Base-by-base conservation (phyloP, 1,139 yeast species). In the Yamadazyma diddensiae region DNA sequence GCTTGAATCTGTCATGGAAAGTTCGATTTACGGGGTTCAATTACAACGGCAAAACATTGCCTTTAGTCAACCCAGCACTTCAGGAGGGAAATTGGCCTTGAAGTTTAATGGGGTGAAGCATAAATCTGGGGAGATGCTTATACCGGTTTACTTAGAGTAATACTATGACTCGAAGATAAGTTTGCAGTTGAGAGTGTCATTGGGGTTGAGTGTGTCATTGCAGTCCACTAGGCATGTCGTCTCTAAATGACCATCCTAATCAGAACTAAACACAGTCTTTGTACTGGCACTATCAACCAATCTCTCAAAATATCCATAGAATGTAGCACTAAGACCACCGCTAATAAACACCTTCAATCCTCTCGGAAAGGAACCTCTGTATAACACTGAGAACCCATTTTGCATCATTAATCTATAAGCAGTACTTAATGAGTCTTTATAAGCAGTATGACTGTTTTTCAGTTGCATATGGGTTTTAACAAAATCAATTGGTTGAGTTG, bases 401-500 rank as follows among this genome's bases (percentile, higher is more conserved):
- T 75, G 76, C 14, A 79, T 62, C 46, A 83, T 82, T 6, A 86
- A 70, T 43, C 78, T 65, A 53, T 81, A 85, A 2, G 88, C 82
- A 37, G 96, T 83, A 25, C 79, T 66, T 44, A 87, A 59, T 6
- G 87, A 69, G 53, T 85, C 90, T 31, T 75, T 75, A 54, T 83
- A 84, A 3, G 78, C 52, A 20, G 69, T 57, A 39, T 74, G 67
- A 9, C 81, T 82, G 52, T 82, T 77, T 42, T 79, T 77, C 56
- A 88, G 77, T 57, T 90, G 97, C 77, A 88, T 78, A 52, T 95
- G 77, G 1, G 96, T 79, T 59, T 92, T 92, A 32, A 90, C 63
- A 4, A 88, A 88, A 60, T 92, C 98, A 14, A 92, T 64, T 0
- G 98, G 98, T 58, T 90, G 97, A 0, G 97, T 90, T 0, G 78